Evolutionary conservation across 495 filamentous ascomycete species (phyloP).

Genomic region (Xylaria longipes): DNA sequence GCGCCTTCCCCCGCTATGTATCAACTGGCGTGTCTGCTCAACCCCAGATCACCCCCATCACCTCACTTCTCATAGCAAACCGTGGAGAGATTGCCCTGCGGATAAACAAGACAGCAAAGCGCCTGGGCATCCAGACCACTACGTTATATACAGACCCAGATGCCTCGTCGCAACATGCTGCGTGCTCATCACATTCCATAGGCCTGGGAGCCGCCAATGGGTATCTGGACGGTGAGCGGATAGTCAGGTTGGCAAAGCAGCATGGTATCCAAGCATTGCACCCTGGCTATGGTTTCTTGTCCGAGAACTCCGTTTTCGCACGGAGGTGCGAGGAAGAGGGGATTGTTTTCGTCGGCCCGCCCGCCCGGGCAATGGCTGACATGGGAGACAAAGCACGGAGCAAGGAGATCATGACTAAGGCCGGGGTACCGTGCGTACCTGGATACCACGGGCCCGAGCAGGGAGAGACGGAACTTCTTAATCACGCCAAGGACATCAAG

Average conservation of each 20-base stretch:
- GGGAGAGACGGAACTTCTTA: slow-evolving; percentile 70
- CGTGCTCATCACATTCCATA: slow-evolving; percentile 79
- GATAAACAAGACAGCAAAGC: slow-evolving; percentile 82
- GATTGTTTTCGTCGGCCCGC: slow-evolving; percentile 92
- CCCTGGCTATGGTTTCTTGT: slow-evolving; percentile 96
- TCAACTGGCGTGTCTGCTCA: slow-evolving; percentile 38
- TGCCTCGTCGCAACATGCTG: slow-evolving; percentile 83
- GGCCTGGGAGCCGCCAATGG: slow-evolving; percentile 81
- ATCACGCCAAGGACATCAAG: slow-evolving; percentile 78
- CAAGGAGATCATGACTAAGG: slow-evolving; percentile 94
- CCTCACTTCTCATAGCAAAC: slow-evolving; percentile 93
- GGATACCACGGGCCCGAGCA: slow-evolving; percentile 94
- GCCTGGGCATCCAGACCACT: slow-evolving; percentile 90
- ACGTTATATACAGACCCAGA: slow-evolving; percentile 96
- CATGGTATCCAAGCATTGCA: slow-evolving; percentile 90
- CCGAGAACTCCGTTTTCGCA: slow-evolving; percentile 93
- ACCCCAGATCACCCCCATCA: slow-evolving; percentile 60
- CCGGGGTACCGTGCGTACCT: slow-evolving; percentile 93
- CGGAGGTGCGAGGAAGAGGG: slow-evolving; percentile 88
- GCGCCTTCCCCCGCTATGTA: slow-evolving; percentile 34
- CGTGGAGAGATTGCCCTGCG: slow-evolving; percentile 96
- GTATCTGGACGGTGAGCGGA: slow-evolving; percentile 92
- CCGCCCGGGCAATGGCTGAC: slow-evolving; percentile 89
- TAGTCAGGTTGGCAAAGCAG: slow-evolving; percentile 84
- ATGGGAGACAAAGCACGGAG: slow-evolving; percentile 94